Evolutionary conservation across 2,329 filamentous ascomycete genomes (phyloP), one percentile per base, ranked within the genome.

Genomic region (Cyphellophora attinorum): DNA sequence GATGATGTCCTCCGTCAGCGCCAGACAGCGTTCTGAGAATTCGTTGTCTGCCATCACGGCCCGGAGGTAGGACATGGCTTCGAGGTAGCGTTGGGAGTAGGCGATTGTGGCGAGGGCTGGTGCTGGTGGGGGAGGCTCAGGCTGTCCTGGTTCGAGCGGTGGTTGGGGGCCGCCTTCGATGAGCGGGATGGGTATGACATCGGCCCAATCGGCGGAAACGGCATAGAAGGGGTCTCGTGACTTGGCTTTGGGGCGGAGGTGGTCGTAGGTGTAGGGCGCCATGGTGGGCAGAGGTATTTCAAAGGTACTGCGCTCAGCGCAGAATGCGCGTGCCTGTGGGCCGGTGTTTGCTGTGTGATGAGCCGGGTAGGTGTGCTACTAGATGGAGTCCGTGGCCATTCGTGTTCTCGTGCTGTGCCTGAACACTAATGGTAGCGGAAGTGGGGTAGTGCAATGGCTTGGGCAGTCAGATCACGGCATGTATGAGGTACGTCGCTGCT

Each of bases 21-120:
- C 72, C 28, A 98, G 70, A 21, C 78, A 82, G 31, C 91, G 74
- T 14, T 79, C 72, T 15, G 82, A 86, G 65, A 81, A 73, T 60
- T 98, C 91, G 55, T 93, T 81, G 31, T 67, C 69, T 11, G 84
- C 82, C 89, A 98, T 98, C 48, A 94, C 74, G 41, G 91, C 88
- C 41, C 91, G 82, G 34, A 98, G 75, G 61, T 96, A 98, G 29
- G 83, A 79, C 63, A 93, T 91, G 30, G 85, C 88, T 65, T 95
- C 88, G 43, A 80, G 76, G 58, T 98, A 98, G 45, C 91, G 81
- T 19, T 85, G 78, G 2, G 81, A 76, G 60, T 98, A 98, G 38
- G 88, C 80, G 58, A 98, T 98, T 39, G 80, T 76, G n/a, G 89
- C 89, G 39, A 98, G 74, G 17, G 89, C 85, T 48, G 80, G 44